Conservation (phyloP, 2,329 filamentous ascomycete species). For the Ceratocystis cacaofunesta region DNA sequence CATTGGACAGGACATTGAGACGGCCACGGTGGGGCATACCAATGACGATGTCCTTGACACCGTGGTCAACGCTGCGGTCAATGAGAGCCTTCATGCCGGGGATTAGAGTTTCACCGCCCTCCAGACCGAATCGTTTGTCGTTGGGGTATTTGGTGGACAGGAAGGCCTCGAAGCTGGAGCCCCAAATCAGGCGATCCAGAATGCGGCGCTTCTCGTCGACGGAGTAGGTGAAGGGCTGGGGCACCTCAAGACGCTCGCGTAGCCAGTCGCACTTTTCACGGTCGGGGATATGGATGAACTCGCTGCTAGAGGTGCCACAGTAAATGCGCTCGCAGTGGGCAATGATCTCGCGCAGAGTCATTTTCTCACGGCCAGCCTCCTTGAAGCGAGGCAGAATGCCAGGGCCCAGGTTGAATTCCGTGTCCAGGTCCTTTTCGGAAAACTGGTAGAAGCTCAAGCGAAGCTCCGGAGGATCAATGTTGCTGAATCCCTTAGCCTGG, state of each 20-base stretch:
- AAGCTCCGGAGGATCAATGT: slow-evolving; percentile 80
- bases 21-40: slow-evolving; percentile 98
- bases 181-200: slow-evolving; percentile 95
- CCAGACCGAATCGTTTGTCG: slow-evolving; percentile 97
- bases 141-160: slow-evolving; percentile 96
- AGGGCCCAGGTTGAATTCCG: slow-evolving; percentile 80
- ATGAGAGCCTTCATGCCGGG: slow-evolving; percentile 99
- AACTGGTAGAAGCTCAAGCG: slow-evolving; percentile 90
- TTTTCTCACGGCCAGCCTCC: slow-evolving; percentile 76
- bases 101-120: slow-evolving; percentile 92
- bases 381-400: slow-evolving; percentile 92
- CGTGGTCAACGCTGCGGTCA: slow-evolving; percentile 94
- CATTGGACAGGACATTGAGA: slow-evolving; percentile 94
- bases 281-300: slow-evolving; percentile 98
- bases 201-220: slow-evolving; percentile 97
- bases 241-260: slow-evolving; percentile 84
- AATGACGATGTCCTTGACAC: slow-evolving; percentile 97
- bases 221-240: slow-evolving; percentile 89
- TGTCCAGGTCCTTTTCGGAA: slow-evolving; percentile 81
- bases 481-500: slow-evolving; percentile 68
- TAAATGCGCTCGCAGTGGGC: slow-evolving; percentile 88
- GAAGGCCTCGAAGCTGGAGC: slow-evolving; percentile 92
- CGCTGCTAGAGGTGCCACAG: slow-evolving; percentile 91
- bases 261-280: slow-evolving; percentile 98
- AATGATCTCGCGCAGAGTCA: slow-evolving; percentile 92